Base-by-base conservation (phyloP, 768 basidiomycete genomes). In the Amyloporia xantha region DNA sequence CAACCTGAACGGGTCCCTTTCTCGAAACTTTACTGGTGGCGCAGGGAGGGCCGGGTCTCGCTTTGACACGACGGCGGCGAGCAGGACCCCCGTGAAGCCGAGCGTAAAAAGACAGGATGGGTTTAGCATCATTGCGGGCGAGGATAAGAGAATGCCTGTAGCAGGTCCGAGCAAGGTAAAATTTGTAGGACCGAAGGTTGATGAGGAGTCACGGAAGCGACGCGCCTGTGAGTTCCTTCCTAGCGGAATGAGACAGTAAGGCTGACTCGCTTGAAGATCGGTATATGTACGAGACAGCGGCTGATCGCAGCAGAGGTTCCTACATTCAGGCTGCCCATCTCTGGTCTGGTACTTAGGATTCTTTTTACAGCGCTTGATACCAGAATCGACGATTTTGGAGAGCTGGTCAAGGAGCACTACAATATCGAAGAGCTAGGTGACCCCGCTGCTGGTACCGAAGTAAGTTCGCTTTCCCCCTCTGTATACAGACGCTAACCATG, bases 251-350 rank as follows among this genome's bases (percentile, higher is more conserved):
- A n/a, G n/a, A n/a, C n/a, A n/a, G n/a, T n/a, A n/a, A 15, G 9
- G 30, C 30, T 33, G 30, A 38, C 49, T 10, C 30, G 23, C 52
- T 83, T 82, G 79, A 55, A 90, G 86, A 84, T 74, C 79, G 88
- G 24, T 98, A 97, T 64, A 94, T 95, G 93, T 92, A 88, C 60
- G 93, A 97, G 65, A 92, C 90, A 68, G 74, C 86, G 21, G 79
- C 81, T 1, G 88, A 89, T 60, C 73, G 93, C 40, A 85, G 90
- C 53, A 86, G 86, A 74, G 82, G 92, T 91, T 10, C 44, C 26
- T 44, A 17, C 25, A 15, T 12, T n/a, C 23, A 20, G 17, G 17
- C 19, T 1, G n/a, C 1, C 5, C 9, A 24, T 25, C 20, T 19
- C 4, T 15, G 20, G 6, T 47, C 17, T 11, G 25, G 6, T 23